Evolutionary conservation across 805 yeast species (phyloP), one percentile per base, ranked within the genome.

Genomic region (Starmerella potacharoeniae): DNA sequence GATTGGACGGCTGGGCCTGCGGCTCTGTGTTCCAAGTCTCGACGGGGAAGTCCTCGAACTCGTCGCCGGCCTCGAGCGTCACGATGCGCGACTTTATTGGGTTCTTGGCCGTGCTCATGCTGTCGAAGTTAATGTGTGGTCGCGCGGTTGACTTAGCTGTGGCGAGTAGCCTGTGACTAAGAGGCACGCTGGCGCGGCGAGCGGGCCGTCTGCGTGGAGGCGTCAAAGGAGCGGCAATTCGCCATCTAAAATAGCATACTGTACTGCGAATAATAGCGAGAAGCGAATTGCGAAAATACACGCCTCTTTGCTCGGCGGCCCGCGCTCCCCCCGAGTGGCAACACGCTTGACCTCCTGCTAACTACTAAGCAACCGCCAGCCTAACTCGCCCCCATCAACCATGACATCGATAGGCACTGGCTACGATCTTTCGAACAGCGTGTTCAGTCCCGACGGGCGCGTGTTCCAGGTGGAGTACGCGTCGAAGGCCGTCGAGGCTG

Each of bases 351-450:
- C 8, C 41, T 13, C 7, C 41, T 4, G 16, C 10, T 16, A 31
- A 37, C 40, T 33, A 46, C 37, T 33, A 33, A 46, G 39, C 49
- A 33, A 34, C 29, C 22, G 50, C 51, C 30, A 17, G 42, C 35
- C 28, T 8, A 17, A 17, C 35, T n/a, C 43, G 35, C 35, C 35
- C 10, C 51, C 41, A 16, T 10, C 33, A 42, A 52, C 46, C 46
- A 64, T 64, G 91, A 85, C 97, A 41, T 93, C 98, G 48, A 90
- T 93, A 64, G 99, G 99, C 64, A 93, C 99, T 33, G 99, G 99
- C 17, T 93, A 93, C 81, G 99, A 93, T 77, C 82, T 93, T 67
- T 88, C 97, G 36, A 93, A 93, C 75, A 84, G 95, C 73, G 96
- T 91, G 59, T 93, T 93, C 74, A 82, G 88, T 54, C 91, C 91